Evolutionary conservation across 108 stramenopile genomes (phyloP), one percentile per base, ranked within the genome.

Genomic region (Stephanodiscus minutulus): DNA sequence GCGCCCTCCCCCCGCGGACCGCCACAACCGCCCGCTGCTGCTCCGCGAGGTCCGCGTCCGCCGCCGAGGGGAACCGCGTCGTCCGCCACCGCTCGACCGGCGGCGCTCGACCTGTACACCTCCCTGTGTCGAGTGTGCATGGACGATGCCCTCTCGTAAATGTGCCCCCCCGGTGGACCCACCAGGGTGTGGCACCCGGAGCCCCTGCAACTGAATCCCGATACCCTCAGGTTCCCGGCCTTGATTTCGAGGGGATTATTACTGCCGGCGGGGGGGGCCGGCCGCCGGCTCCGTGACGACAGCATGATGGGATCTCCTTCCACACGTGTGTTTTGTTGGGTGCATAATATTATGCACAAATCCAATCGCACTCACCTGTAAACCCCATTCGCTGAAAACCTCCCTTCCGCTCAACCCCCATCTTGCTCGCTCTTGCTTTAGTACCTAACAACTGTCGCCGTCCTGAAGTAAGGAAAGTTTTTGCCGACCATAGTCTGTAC

Each of bases 61-160:
- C 39, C 8, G 11, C 73, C 73, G 41, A 74, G 37, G 18, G 73
- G 73, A 17, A 66, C 64, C 5, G 73, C 73, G 25, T 49, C 41
- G n/a, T 66, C 29, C 29, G 28, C 64, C 18, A 74, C 44, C 31
- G 39, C 64, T n/a, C 48, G 64, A 8, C 73, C 73, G 15, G 15
- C 28, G 17, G 54, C 53, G 43, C 58, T 66, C 18, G 72, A 73
- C 21, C 21, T 39, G 29, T 58, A 74, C 0, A 74, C 56, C 47
- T 65, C 73, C 21, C 55, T 39, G 21, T 65, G 64, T 1, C 73
- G 73, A 1, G 29, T 9, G 18, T 64, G 49, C 2, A 64, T 35
- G 20, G 72, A 73, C 20, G 54, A 57, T 11, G 72, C 72, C 43
- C 46, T 61, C 44, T 73, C 63, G 64, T 58, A 73, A 15, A 65